A percentile compares a stretch with the other conserved stretches of the same genome.
Conservation (phyloP, 1,284 basidiomycete genomes). For the Pseudomicrostroma phylloplanum region DNA sequence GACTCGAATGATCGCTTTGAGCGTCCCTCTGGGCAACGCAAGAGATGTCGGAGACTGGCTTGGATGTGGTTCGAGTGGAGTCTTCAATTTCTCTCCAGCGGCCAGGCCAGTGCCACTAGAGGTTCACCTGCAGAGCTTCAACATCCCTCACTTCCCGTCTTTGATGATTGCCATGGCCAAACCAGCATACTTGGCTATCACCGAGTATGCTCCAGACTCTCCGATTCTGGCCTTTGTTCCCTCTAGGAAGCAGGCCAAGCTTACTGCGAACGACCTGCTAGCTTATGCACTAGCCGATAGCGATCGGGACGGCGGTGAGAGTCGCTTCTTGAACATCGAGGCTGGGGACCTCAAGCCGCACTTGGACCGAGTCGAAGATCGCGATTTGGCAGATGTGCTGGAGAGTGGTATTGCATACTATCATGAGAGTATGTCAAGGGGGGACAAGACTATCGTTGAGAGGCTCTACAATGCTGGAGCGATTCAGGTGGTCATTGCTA, state of each 20-base stretch:
- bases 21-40: constrained; percentile 91
- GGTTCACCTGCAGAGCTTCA: constrained; percentile 92
- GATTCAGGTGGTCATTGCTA: constrained; percentile 87
- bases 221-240: constrained; percentile 91
- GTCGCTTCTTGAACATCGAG: constrained; percentile 86
- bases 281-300: constrained; percentile 84
- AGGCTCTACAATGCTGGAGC: constrained; percentile 89
- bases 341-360: constrained; percentile 76
- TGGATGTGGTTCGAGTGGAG: constrained; percentile 75
- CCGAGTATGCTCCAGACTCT: constrained; percentile 77
- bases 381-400: constrained; percentile 70
- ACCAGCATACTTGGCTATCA: constrained; percentile 87
- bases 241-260: constrained; percentile 82
- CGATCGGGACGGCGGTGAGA: constrained; percentile 53
- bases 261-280: constrained; percentile 86
- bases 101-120: constrained; percentile 93
- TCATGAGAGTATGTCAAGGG: constrained; percentile 83
- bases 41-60: constrained; percentile 97
- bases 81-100: constrained; percentile 96
- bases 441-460: constrained; percentile 89
- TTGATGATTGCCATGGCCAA: constrained; percentile 99
- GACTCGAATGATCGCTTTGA: constrained; percentile 87
- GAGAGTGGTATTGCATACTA: constrained; percentile 90
- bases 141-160: constrained; percentile 92
- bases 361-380: constrained; percentile 75